Evolutionary conservation across 129 eudicot species (phyloP), one percentile per base, ranked within the genome.

Genomic region (Chrysanthemum makinoi): DNA sequence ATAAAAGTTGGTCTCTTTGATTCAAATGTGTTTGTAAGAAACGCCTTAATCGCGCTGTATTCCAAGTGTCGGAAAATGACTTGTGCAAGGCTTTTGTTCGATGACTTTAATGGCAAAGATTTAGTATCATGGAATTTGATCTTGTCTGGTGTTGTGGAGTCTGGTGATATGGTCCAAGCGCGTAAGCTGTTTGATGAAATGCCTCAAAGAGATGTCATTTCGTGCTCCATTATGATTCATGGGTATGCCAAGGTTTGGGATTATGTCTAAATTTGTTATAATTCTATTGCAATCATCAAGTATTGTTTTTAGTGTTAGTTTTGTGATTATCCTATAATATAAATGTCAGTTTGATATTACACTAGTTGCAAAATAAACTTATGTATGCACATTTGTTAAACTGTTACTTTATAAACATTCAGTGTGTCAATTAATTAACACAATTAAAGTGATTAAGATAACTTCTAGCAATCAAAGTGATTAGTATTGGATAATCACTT

Each of bases 181-280:
- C 84, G 68, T 47, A 83, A 76, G 72, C 16, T 83, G 84, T 83
- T 83, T 2, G 87, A 77, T 80, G 75, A 73, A 80, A 83, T 83
- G 82, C 35, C 77, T 26, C 78, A 80, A 0, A 80, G 72, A 80
- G 84, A 83, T 66, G 85, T 83, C 33, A 80, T 69, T 22, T 83
- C 88, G 48, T 83, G 84, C 82, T 80, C 88, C 56, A 39, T 83
- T 65, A 83, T 83, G 82, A 77, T 83, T 46, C 80, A 80, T 76
- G 88, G 85, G 80, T 80, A 80, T 15, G 86, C 80, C 55, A 80
- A 83, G 88, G 88, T 83, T 68, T 73, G 85, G 39, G 52, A 16
- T 66, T 53, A 52, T 55, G 50, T 69, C 4, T 48, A 9, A 43
- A 35, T 35, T 35, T 35, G 43, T 35, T 35, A 35, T 35, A 35